Conservation (phyloP, 352 stramenopile species). For the Pythium aristosporum region DNA sequence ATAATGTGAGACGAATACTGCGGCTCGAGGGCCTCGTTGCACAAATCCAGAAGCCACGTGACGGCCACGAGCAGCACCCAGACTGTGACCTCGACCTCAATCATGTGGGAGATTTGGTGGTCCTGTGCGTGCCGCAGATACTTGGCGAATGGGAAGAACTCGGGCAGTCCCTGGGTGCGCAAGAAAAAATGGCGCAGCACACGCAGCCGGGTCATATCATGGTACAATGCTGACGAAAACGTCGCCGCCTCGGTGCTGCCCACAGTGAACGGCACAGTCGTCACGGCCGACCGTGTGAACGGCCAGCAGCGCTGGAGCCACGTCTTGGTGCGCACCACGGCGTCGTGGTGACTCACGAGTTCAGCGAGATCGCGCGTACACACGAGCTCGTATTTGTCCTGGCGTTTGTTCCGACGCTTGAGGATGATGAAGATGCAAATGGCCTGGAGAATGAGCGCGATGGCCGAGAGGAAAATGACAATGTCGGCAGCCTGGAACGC, state of each 20-base stretch:
- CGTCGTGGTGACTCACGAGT: conserved; percentile 23
- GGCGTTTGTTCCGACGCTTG: conserved; percentile 22
- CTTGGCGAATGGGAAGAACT: no score
- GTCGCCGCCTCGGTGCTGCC: no score
- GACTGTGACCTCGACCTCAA: conserved; percentile 47
- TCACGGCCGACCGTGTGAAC: not conserved
- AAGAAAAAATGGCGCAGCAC: no score
- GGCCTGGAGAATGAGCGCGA: conserved; percentile 32
- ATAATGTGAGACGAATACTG: not conserved
- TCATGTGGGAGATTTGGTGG: no score
- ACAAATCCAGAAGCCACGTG: conserved; percentile 13
- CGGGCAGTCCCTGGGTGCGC: no score
- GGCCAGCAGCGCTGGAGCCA: conserved; percentile 12
- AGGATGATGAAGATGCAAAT: conserved; percentile 28
- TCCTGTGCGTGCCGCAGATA: no score
- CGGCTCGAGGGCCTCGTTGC: not conserved
- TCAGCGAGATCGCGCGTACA: conserved; percentile 20
- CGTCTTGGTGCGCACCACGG: conserved; percentile 16
- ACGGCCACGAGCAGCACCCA: conserved; percentile 19
- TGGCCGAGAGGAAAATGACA: conserved; percentile 30
- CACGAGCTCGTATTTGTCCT: conserved; percentile 28
- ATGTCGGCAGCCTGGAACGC: conserved; percentile 38
- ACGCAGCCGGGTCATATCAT: no score
- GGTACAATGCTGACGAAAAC: no score
- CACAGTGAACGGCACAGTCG: no score